Evolutionary conservation across 2,329 filamentous ascomycete species (phyloP).

Genomic region (Hawksworthiomyces lignivorus): DNA sequence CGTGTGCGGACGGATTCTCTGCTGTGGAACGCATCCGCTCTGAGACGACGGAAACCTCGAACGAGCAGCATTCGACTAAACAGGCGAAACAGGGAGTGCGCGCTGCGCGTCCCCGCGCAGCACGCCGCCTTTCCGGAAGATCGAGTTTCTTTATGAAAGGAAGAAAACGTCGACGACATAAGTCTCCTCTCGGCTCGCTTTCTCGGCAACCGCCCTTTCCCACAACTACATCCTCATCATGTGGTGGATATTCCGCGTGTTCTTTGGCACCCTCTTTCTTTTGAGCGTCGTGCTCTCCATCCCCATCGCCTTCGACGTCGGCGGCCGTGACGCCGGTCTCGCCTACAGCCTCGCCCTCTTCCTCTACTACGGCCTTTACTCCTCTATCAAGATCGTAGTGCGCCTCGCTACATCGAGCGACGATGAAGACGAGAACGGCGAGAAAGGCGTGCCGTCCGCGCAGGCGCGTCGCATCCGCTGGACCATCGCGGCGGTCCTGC

Average conservation of each 20-base stretch:
- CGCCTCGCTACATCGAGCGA: conserved; percentile 34
- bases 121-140: conserved; percentile 2
- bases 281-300: conserved; percentile 91
- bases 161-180: no score
- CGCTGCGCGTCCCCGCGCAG: conserved; percentile 11
- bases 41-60: not conserved
- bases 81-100: conserved; percentile 3
- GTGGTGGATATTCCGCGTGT: conserved; percentile 72
- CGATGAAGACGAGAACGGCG: no score
- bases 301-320: conserved; percentile 95
- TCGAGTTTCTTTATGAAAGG: not conserved
- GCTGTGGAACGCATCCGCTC: no score
- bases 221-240: conserved; percentile 38
- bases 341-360: conserved; percentile 88
- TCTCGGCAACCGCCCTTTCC: not conserved
- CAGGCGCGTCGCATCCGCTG: conserved; percentile 62
- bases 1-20: no score
- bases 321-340: conserved; percentile 85
- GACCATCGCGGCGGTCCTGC: conserved; percentile 60
- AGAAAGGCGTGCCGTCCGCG: conserved; percentile 27
- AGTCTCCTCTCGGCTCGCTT: not conserved
- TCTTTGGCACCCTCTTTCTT: conserved; percentile 79
- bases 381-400: conserved; percentile 60
- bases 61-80: not conserved
- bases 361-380: conserved; percentile 85